A percentile compares a stretch with the other conserved stretches of the same genome.
Conservation (phyloP, 495 filamentous ascomycete genomes). For the Penicillium turbatum region DNA sequence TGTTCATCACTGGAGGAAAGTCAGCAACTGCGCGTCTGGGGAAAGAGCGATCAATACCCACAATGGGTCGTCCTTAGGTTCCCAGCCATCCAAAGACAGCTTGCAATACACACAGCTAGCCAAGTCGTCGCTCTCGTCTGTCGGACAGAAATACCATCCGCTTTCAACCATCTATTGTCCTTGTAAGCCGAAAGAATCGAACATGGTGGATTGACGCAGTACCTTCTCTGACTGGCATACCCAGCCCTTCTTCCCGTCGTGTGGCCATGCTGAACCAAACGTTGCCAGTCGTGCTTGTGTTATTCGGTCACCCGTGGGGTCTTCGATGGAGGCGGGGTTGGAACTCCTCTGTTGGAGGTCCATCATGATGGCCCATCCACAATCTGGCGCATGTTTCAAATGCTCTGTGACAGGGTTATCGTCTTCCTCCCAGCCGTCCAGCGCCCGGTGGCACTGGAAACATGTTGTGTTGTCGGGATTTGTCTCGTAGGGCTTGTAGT, state of each 20-base stretch:
- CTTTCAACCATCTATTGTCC: slow-evolving; percentile 74
- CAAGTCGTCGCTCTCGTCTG: slow-evolving; percentile 72
- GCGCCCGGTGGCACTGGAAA: slow-evolving; percentile 71
- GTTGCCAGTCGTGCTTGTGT: slow-evolving; percentile 73
- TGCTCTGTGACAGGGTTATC: slow-evolving; percentile 83
- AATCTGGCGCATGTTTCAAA: slow-evolving; percentile 70
- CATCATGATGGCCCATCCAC: slow-evolving; percentile 82
- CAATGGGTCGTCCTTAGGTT: slow-evolving; percentile 82
- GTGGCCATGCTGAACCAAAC: slow-evolving; percentile 75
- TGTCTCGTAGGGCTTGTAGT: slow-evolving; percentile 67
- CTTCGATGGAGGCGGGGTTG: slow-evolving; percentile 58
- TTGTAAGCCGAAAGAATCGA: slow-evolving; percentile 15
- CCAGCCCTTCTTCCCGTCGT: slow-evolving; percentile 85
- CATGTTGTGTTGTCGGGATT: slow-evolving; percentile 86
- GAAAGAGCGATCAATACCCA: slow-evolving; percentile 42
- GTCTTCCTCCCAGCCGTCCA: slow-evolving; percentile 85
- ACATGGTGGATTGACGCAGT: slow-evolving; percentile 8
- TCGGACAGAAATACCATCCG: slow-evolving; percentile 91
- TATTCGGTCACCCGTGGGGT: slow-evolving; percentile 68
- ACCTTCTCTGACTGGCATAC: slow-evolving; percentile 83
- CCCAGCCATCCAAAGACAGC: slow-evolving; percentile 85
- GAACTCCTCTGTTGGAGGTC: slow-evolving; percentile 63
- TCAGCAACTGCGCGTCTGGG: slow-evolving; percentile 25
- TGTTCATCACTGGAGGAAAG: slow-evolving; percentile 69
- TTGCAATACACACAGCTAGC: slow-evolving; percentile 85